These are phyloP conservation scores for Rutstroemia sp. DNA, from an alignment of 2,329 filamentous ascomycete species.

Conservation along the genomic window DNA sequence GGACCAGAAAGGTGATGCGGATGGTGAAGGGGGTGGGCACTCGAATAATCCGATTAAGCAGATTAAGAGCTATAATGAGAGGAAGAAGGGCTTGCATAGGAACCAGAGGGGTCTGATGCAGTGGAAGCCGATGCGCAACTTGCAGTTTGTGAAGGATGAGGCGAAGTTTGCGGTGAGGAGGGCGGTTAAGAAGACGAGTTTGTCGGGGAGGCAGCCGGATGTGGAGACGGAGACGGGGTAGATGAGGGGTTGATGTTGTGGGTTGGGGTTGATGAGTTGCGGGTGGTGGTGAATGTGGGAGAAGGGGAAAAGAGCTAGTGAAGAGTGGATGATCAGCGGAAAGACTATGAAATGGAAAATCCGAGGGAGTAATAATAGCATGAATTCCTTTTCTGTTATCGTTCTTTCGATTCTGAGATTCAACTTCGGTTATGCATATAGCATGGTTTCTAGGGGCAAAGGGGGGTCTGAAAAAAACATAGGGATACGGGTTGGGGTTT, in stretches of 20 bases:
- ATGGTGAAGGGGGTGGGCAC: not conserved
- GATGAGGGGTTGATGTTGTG: not conserved
- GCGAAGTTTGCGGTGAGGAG: slow-evolving; percentile 70
- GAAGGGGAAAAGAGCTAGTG: too few species aligned
- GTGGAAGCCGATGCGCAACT: slow-evolving; percentile 84
- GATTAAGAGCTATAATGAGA: slow-evolving; percentile 56
- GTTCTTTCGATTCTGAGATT: too few species aligned
- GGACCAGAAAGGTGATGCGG: not conserved
- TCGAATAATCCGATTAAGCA: slow-evolving; percentile 47
- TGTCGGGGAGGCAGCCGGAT: slow-evolving; percentile 70
- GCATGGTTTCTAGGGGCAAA: too few species aligned
- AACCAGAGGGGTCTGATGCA: slow-evolving; percentile 92
- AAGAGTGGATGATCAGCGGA: too few species aligned
- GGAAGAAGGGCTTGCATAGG: slow-evolving; percentile 69
- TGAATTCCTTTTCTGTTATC: too few species aligned
- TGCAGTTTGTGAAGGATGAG: slow-evolving; percentile 82
- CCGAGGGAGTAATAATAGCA: too few species aligned
- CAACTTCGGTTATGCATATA: too few species aligned
- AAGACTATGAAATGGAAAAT: too few species aligned
- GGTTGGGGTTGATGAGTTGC: not conserved
- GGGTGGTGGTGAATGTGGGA: not conserved
- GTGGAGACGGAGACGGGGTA: slow-evolving; percentile 8
- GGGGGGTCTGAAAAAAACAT: too few species aligned
- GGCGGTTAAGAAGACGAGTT: slow-evolving; percentile 66
- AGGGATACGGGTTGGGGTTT: too few species aligned